A percentile compares a stretch with the other conserved stretches of the same genome.
Evolutionary conservation across 2,329 filamentous ascomycete species (phyloP).

Genomic region (Mollisia scopiformis): DNA sequence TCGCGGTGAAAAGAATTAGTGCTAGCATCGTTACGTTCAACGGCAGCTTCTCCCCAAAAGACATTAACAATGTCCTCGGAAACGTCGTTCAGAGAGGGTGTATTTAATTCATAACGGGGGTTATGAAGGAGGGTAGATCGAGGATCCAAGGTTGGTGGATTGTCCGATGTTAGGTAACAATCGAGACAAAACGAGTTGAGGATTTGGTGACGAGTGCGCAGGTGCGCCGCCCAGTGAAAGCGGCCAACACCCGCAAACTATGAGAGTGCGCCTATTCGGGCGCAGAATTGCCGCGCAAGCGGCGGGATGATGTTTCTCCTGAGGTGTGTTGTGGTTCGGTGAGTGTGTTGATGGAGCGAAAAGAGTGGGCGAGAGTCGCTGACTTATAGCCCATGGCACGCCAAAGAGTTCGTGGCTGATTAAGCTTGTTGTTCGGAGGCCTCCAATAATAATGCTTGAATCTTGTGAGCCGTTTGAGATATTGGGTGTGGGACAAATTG

Average conservation of each 20-base stretch:
- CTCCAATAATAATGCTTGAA: background rate
- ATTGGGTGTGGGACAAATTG: background rate
- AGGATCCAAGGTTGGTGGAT: conserved; percentile 17
- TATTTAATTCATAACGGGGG: conserved; percentile 16
- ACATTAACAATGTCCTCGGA: conserved; percentile 11
- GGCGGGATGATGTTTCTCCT: conserved; percentile 3
- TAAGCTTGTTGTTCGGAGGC: background rate
- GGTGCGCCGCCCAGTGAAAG: conserved; percentile 18
- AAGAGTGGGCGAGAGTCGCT: background rate
- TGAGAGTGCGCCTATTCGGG: conserved; percentile 13
- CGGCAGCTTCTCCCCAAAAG: conserved; percentile 23
- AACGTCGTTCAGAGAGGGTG: conserved; percentile 26
- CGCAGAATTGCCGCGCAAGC: conserved; percentile 12
- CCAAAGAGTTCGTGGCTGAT: background rate
- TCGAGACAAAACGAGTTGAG: conserved; percentile 18
- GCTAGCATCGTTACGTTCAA: conserved; percentile 24
- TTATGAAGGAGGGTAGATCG: conserved; percentile 12
- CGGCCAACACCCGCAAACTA: conserved; percentile 19
- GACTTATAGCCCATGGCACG: conserved; percentile 3
- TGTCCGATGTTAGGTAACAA: conserved; percentile 9
- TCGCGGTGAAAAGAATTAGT: conserved; percentile 15
- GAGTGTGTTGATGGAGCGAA: background rate
- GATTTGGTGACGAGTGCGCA: conserved; percentile 12
- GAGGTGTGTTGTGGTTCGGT: background rate
- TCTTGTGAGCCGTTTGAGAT: background rate